These are phyloP conservation scores for Collybiopsis luxurians DNA, from an alignment of 768 basidiomycete genomes.

Conservation along the genomic window DNA sequence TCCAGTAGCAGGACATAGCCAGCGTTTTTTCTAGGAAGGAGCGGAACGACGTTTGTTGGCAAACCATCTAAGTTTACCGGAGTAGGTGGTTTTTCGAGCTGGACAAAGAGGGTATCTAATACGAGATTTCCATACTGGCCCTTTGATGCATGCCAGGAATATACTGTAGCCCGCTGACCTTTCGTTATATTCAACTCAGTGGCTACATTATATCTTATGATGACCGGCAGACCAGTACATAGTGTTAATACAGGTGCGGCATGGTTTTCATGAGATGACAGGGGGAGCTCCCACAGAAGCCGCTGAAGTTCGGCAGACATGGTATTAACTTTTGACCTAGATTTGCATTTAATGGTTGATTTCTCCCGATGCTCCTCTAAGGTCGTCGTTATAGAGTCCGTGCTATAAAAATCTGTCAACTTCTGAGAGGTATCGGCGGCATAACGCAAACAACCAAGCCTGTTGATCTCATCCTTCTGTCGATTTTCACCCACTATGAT, in stretches of 20 bases:
- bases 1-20: slow-evolving; percentile 14
- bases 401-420: slow-evolving; percentile 23
- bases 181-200: slow-evolving; percentile 32
- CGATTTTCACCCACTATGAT: slow-evolving; percentile 30
- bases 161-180: slow-evolving; percentile 27
- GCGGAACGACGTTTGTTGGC: slow-evolving; percentile 28
- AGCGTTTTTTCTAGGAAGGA: slow-evolving; percentile 8
- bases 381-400: slow-evolving; percentile 7
- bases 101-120: slow-evolving; percentile 27
- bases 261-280: slow-evolving; percentile 19
- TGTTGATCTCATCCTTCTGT: slow-evolving; percentile 30
- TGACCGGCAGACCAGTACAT: slow-evolving; percentile 31
- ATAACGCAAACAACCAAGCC: slow-evolving; percentile 24
- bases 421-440: slow-evolving; percentile 23
- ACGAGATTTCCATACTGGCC: slow-evolving; percentile 9
- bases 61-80: slow-evolving; percentile 20
- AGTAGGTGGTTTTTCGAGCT: slow-evolving; percentile 20
- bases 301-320: slow-evolving; percentile 13
- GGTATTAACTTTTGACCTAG: neutral
- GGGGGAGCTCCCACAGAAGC: slow-evolving; percentile 20
- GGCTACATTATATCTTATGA: slow-evolving; percentile 28
- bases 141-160: slow-evolving; percentile 18
- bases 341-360: neutral
- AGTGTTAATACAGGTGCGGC: slow-evolving; percentile 25
- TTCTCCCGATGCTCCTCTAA: too few relatives aligned